A percentile compares a stretch with the other conserved stretches of the same genome.
Conservation (phyloP, 2,329 filamentous ascomycete genomes). For the Colletotrichum melonis region DNA sequence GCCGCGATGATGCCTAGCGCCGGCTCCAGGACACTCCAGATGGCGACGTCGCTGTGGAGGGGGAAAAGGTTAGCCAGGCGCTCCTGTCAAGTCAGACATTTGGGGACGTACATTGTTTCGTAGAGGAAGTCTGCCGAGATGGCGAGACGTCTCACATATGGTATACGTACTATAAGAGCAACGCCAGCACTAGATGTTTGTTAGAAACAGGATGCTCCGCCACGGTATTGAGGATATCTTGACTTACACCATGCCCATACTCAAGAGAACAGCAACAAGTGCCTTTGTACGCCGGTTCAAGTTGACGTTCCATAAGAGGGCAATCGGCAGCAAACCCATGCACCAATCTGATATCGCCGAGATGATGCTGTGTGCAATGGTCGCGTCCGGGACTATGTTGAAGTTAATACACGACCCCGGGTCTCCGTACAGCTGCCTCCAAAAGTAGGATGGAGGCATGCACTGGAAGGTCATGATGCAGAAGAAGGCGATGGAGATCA, state of each 20-base stretch:
- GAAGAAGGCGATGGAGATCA: conserved; percentile 52
- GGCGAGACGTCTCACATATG: conserved; percentile 43
- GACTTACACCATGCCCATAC: conserved; percentile 61
- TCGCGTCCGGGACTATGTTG: conserved; percentile 52
- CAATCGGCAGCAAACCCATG: conserved; percentile 61
- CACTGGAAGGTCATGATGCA: conserved; percentile 63
- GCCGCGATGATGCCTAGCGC: conserved; percentile 48
- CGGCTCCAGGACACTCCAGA: conserved; percentile 47
- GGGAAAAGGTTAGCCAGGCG: not conserved
- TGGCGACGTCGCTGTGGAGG: conserved; percentile 44
- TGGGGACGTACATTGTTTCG: conserved; percentile 43
- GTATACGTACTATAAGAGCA: conserved; percentile 51
- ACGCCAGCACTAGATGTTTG: conserved; percentile 47
- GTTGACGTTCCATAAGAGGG: conserved; percentile 62
- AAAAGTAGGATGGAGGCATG: conserved; percentile 59
- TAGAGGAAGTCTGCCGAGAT: conserved; percentile 44
- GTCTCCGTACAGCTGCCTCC: conserved; percentile 51
- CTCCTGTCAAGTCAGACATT: not conserved
- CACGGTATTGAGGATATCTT: accelerated
- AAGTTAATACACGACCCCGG: conserved; percentile 53
- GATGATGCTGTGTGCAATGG: conserved; percentile 58
- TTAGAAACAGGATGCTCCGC: not conserved
- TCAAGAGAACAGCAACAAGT: conserved; percentile 57
- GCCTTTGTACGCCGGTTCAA: conserved; percentile 59
- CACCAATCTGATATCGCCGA: conserved; percentile 59